Conservation (phyloP, 148 eudicot species). For the Heliosperma pusillum region DNA sequence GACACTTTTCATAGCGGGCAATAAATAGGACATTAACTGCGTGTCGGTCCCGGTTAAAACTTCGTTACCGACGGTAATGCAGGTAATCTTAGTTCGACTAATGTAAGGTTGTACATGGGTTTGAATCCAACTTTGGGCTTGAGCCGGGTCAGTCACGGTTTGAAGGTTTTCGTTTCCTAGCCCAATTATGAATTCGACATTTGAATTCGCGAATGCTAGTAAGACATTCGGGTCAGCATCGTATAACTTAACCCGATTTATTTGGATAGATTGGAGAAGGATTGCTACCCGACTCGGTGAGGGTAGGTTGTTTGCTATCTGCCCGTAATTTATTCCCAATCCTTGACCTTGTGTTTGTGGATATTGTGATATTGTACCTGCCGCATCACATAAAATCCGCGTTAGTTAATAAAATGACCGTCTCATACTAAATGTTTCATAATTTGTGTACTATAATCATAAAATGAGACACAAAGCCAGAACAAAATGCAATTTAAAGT, state of each 20-base stretch:
- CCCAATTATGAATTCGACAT: conserved; percentile 62
- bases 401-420: too few species aligned
- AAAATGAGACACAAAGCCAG: too few species aligned
- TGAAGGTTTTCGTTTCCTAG: conserved; percentile 57
- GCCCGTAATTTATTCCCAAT: conserved; percentile 87
- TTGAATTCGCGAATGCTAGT: conserved; percentile 54
- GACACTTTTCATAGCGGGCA: conserved; percentile 76
- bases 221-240: conserved; percentile 81
- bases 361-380: conserved; percentile 38
- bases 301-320: conserved; percentile 83
- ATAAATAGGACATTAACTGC: conserved; percentile 38
- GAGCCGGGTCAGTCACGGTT: conserved; percentile 40
- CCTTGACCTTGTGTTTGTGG: conserved; percentile 31
- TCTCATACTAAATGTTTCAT: too few species aligned
- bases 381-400: background rate
- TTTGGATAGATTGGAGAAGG: conserved; percentile 51
- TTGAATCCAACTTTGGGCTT: conserved; percentile 68
- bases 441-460: too few species aligned
- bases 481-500: too few species aligned
- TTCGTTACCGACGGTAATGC: conserved; percentile 79
- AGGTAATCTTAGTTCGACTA: conserved; percentile 54
- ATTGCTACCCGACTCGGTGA: conserved; percentile 46
- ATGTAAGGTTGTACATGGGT: conserved; percentile 58
- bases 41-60: conserved; percentile 44
- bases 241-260: conserved; percentile 67